Conservation (phyloP, 2,329 filamentous ascomycete genomes). For the Cladophialophora exuberans region DNA sequence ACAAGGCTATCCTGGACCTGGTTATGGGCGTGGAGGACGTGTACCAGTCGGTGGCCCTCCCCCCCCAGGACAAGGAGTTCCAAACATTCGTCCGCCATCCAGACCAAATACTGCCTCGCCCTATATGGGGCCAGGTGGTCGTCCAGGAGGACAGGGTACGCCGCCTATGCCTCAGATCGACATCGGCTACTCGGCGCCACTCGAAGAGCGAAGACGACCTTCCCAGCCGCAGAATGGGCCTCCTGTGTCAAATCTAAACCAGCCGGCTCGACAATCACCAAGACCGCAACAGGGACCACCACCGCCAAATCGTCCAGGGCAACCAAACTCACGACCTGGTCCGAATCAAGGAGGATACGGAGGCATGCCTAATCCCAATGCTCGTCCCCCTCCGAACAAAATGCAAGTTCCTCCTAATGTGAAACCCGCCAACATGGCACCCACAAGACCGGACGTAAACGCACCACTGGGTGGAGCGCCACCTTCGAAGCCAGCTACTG, state of each 20-base stretch:
- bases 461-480: constrained; percentile 30
- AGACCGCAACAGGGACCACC: constrained; percentile 34
- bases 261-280: constrained; percentile 39
- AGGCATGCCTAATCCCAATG: constrained; percentile 13
- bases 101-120: constrained; percentile 36
- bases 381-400: constrained; percentile 10
- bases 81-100: constrained; percentile 28
- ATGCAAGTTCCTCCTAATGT: constrained; percentile 17
- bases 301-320: constrained; percentile 20
- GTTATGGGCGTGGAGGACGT: constrained; percentile 28
- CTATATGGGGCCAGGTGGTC: constrained; percentile 19
- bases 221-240: constrained; percentile 19
- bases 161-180: constrained; percentile 45
- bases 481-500: constrained; percentile 43
- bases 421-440: constrained; percentile 26
- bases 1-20: constrained; percentile 36
- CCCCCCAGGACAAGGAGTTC: constrained; percentile 9
- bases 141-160: constrained; percentile 25
- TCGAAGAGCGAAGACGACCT: constrained; percentile 37
- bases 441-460: constrained; percentile 25
- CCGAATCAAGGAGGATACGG: constrained; percentile 19
- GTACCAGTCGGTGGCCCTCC: constrained; percentile 19
- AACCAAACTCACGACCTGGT: constrained; percentile 13
- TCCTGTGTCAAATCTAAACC: constrained; percentile 26
- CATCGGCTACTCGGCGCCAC: constrained; percentile 52